Conservation (phyloP, 1,284 basidiomycete genomes). For the Cutaneotrichosporon sp. region DNA sequence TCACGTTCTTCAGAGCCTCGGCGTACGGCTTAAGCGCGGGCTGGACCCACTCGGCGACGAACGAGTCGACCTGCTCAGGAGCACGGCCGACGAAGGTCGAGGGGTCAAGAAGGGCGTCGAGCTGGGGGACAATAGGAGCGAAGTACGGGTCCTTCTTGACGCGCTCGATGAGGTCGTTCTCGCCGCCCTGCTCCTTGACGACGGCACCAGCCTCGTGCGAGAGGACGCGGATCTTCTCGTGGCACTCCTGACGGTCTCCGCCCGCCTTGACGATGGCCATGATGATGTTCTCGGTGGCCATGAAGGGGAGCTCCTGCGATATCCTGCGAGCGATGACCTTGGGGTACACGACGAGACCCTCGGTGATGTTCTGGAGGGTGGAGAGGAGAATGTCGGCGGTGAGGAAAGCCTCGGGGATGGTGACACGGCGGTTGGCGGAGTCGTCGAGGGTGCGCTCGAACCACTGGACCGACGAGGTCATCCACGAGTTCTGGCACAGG, state of each 20-base stretch:
- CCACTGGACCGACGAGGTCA: conserved; percentile 91
- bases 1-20: conserved; percentile 60
- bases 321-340: conserved; percentile 90
- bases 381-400: conserved; percentile 95
- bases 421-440: conserved; percentile 93
- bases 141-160: conserved; percentile 66
- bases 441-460: conserved; percentile 95
- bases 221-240: conserved; percentile 93
- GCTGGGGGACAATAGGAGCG: conserved; percentile 52
- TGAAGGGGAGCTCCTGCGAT: conserved; percentile 93
- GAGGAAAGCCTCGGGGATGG: conserved; percentile 93
- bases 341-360: conserved; percentile 96
- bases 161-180: conserved; percentile 93
- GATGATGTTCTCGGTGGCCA: conserved; percentile 98
- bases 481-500: conserved; percentile 85
- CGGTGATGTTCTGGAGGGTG: conserved; percentile 92
- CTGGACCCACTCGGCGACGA: conserved; percentile 79
- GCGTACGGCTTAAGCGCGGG: conserved; percentile 71
- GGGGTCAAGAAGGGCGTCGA: conserved; percentile 63
- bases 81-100: conserved; percentile 83
- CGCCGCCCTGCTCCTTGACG: conserved; percentile 89
- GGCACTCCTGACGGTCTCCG: conserved; percentile 92
- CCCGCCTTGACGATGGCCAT: conserved; percentile 96
- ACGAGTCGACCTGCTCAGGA: conserved; percentile 86
- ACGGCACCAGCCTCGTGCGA: conserved; percentile 92